Evolutionary conservation across 108 stramenopile genomes (phyloP).

Genomic region (Aureococcus anophagefferens): DNA sequence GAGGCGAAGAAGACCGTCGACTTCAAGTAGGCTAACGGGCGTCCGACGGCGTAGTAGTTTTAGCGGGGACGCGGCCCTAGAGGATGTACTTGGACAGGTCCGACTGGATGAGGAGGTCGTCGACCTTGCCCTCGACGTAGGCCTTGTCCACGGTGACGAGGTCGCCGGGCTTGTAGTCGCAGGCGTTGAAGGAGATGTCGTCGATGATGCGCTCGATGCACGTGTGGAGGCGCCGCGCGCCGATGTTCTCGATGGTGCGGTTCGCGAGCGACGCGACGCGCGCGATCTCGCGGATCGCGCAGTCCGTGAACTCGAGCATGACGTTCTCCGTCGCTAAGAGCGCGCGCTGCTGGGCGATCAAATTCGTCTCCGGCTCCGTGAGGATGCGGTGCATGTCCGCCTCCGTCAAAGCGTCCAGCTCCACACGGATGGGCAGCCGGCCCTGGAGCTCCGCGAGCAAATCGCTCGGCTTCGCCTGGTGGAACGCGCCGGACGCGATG

Average conservation of each 20-base stretch:
- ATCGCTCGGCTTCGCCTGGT: slow-evolving; percentile 88
- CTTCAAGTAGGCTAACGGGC: not conserved
- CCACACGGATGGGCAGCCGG: slow-evolving; percentile 94
- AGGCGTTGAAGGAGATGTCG: slow-evolving; percentile 84
- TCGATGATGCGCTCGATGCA: slow-evolving; percentile 96
- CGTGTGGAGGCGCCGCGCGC: slow-evolving; percentile 90
- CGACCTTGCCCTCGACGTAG: slow-evolving; percentile 68
- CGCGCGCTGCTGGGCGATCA: slow-evolving; percentile 86
- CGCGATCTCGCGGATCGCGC: slow-evolving; percentile 93
- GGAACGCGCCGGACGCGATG: slow-evolving; percentile 84
- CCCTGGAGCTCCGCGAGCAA: slow-evolving; percentile 96
- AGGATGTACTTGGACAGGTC: slow-evolving; percentile 92
- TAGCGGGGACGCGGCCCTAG: slow-evolving; percentile 32
- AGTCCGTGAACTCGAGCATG: slow-evolving; percentile 77
- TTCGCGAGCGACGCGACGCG: slow-evolving; percentile 79
- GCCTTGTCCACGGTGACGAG: slow-evolving; percentile 61
- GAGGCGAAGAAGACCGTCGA: not conserved
- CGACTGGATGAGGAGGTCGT: slow-evolving; percentile 58
- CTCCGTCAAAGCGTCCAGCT: slow-evolving; percentile 90
- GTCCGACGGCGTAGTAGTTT: too few species aligned
- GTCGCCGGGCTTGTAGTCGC: slow-evolving; percentile 69
- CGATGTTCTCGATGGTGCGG: slow-evolving; percentile 97
- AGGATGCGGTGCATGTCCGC: slow-evolving; percentile 96
- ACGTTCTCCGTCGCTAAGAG: slow-evolving; percentile 87
- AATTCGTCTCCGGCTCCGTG: slow-evolving; percentile 92